Percentiles rank a stretch among this genome's conserved stretches.
Evolutionary conservation across 1,139 yeast genomes (phyloP).

Genomic region (Yamadazyma epiphylla): DNA sequence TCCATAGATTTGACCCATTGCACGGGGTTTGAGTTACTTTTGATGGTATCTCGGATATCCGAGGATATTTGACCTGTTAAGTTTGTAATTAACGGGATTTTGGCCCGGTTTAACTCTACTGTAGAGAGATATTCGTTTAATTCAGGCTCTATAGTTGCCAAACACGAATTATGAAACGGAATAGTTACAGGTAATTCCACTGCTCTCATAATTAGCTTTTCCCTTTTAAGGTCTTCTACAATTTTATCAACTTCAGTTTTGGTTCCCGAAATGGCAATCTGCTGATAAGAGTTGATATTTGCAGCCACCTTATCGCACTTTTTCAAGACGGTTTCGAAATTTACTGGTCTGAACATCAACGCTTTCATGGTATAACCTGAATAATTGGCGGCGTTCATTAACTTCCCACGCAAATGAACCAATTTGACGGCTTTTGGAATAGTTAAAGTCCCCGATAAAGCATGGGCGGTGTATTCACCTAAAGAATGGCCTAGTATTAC

Average conservation of each 20-base stretch:
- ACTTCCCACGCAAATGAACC: slow-evolving; percentile 48
- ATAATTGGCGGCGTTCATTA: slow-evolving; percentile 39
- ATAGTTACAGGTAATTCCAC: slow-evolving; percentile 44
- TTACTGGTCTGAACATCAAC: slow-evolving; percentile 20
- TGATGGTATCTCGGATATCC: slow-evolving; percentile 19
- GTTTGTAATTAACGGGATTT: slow-evolving; percentile 34
- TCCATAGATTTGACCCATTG: slow-evolving; percentile 37
- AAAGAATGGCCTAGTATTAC: slow-evolving; percentile 54
- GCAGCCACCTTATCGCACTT: slow-evolving; percentile 28
- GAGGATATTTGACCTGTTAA: slow-evolving; percentile 23
- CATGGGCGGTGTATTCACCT: slow-evolving; percentile 54
- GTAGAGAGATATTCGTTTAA: slow-evolving; percentile 14
- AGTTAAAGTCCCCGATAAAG: slow-evolving; percentile 37
- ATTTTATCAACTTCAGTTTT: slow-evolving; percentile 15
- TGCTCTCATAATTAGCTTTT: slow-evolving; percentile 19
- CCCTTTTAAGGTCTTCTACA: slow-evolving; percentile 15
- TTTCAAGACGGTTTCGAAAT: slow-evolving; percentile 16
- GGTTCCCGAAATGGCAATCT: slow-evolving; percentile 44
- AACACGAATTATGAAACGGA: slow-evolving; percentile 49
- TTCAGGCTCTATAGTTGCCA: slow-evolving; percentile 33
- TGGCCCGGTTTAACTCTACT: slow-evolving; percentile 10
- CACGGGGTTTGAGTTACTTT: slow-evolving; percentile 41
- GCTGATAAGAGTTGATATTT: slow-evolving; percentile 40
- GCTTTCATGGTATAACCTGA: slow-evolving; percentile 36
- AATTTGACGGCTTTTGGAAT: slow-evolving; percentile 41